Evolutionary conservation across 208 protist species (phyloP), one percentile per base, ranked within the genome.

Genomic region (Leishmania arabica): DNA sequence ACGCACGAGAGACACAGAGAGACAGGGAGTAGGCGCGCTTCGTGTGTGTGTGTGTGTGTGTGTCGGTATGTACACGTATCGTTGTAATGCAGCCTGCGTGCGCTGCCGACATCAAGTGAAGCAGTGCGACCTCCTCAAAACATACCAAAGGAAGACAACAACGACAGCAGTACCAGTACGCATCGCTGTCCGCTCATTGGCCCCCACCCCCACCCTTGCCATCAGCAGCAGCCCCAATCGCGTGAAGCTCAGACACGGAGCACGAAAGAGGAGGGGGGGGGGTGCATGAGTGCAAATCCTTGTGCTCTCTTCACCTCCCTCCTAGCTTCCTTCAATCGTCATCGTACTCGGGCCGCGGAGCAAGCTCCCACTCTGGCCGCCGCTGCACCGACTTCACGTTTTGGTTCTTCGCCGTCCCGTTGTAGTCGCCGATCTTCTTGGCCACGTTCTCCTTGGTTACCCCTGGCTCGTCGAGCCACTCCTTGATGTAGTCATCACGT

Each of bases 371-470:
- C 83, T 97, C 92, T 4, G 94, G 94, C 15, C 91, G 86, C 21
- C 93, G 90, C 87, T 94, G 88, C 45, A 96, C 91, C 31, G 88
- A 86, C 84, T 95, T 91, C 21, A 97, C 81, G 53, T 85, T 88
- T 74, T 97, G 92, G 5, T 95, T 85, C 79, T 93, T 96, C 21
- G 88, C 93, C 42, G 94, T 97, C 37, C 94, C 94, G 83, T 97
- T 97, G 86, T 97, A 97, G 54, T 97, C 93, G 42, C 87, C 93
- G 81, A 97, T 95, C 80, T 96, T 92, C 80, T 95, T 94, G 27
- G 89, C 91, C 17, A 97, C 91, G 80, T 97, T 97, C 79, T 96
- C 90, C 82, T 89, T 89, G 51, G 90, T 95, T 70, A 97, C 94
- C 42, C 88, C 94, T 21, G 94, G 94, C 79, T 97, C 91, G 51